phyloP scores from a whole-genome alignment of 208 protist genomes.

The Trypanosoma rangeli region DNA sequence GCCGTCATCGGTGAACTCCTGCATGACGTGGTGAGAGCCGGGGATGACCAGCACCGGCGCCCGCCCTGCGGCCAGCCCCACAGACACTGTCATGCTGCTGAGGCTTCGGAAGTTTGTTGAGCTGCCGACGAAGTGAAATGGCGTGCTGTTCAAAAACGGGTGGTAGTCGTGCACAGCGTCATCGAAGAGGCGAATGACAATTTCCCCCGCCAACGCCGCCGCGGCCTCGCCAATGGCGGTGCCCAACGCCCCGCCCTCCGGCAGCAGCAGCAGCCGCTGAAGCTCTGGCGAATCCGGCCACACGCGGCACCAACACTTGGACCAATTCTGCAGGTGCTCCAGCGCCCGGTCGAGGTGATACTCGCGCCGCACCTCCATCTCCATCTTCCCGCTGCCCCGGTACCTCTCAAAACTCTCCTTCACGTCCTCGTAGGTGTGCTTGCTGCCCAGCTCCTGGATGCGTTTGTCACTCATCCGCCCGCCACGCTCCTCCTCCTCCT shows the following conservation, averaged over 20 bases:
- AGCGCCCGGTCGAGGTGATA: slow-evolving; percentile 65
- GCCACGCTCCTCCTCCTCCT: slow-evolving; percentile 56
- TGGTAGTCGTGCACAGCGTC: slow-evolving; percentile 56
- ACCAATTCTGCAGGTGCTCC: slow-evolving; percentile 65
- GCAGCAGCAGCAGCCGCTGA: slow-evolving; percentile 24
- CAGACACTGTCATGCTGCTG: slow-evolving; percentile 42
- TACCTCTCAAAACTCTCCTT: slow-evolving; percentile 60
- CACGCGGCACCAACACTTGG: slow-evolving; percentile 57
- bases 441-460: slow-evolving; percentile 38
- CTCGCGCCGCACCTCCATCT: slow-evolving; percentile 56
- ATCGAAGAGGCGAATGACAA: slow-evolving; percentile 68
- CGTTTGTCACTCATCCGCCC: slow-evolving; percentile 42
- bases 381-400: slow-evolving; percentile 59
- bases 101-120: slow-evolving; percentile 24
- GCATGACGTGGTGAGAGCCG: slow-evolving; percentile 73
- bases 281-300: slow-evolving; percentile 40
- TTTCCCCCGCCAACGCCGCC: slow-evolving; percentile 62
- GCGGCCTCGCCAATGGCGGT: slow-evolving; percentile 52
- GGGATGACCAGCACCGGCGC: slow-evolving; percentile 43
- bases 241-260: slow-evolving; percentile 34
- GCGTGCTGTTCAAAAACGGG: slow-evolving; percentile 58
- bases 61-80: slow-evolving; percentile 35
- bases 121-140: slow-evolving; percentile 50
- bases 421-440: slow-evolving; percentile 52
- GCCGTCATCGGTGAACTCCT: slow-evolving; percentile 53